A percentile compares a stretch with the other conserved stretches of the same genome.
phyloP scores from a whole-genome alignment of 805 yeast genomes.

The Kodamaea neixiangensis region DNA sequence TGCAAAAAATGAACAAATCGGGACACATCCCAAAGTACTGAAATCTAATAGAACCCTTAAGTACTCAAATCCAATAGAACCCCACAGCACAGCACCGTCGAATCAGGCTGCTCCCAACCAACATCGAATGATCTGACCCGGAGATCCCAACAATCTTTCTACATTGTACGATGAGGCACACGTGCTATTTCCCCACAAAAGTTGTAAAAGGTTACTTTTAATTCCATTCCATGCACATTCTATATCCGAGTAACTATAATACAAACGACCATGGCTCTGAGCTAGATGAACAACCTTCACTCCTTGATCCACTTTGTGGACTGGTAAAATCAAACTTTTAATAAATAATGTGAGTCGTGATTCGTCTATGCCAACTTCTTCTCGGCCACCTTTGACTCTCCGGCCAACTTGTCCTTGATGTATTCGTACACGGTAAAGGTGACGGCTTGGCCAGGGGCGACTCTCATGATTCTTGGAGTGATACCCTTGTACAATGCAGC shows the following conservation, averaged over 20 bases:
- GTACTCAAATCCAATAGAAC: no score
- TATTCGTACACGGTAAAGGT: slow-evolving; percentile 96
- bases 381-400: slow-evolving; percentile 18
- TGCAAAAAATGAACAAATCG: neutral
- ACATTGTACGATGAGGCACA: neutral
- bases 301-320: neutral
- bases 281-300: neutral
- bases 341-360: neutral
- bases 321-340: slow-evolving; percentile 1
- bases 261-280: neutral
- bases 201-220: neutral
- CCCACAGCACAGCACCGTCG: no score
- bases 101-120: no score
- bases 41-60: no score
- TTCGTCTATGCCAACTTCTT: slow-evolving; percentile 20
- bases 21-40: no score
- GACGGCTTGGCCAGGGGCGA: slow-evolving; percentile 99
- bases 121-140: neutral
- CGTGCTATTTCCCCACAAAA: neutral
- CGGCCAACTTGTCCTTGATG: slow-evolving; percentile 63
- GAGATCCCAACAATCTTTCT: neutral
- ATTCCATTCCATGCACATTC: neutral
- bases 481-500: slow-evolving; percentile 85
- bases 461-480: slow-evolving; percentile 98
- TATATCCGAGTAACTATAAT: neutral